These are phyloP conservation scores for Phytophthora constricta DNA, from an alignment of 352 stramenopile species.

Conservation along the genomic window DNA sequence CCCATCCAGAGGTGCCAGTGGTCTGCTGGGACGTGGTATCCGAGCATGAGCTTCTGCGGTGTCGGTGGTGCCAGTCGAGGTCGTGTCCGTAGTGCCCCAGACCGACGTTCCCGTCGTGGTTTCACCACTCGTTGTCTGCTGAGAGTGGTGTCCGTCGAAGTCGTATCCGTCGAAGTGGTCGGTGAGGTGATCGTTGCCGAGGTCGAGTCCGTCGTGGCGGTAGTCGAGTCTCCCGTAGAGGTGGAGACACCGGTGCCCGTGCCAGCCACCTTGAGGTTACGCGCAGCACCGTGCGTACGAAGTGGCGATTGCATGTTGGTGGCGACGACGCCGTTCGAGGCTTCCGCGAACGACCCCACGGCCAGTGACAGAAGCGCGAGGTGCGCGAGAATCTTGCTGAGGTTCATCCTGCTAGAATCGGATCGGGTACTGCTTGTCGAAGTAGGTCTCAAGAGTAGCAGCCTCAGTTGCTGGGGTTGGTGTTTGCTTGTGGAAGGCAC, in stretches of 20 bases:
- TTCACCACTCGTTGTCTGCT: constrained; percentile 5
- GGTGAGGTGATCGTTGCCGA: constrained; percentile 16
- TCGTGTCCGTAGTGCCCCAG: too few species aligned
- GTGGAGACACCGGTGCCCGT: constrained; percentile 26
- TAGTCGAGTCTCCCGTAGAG: constrained; percentile 16
- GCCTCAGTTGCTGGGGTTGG: constrained; percentile 12
- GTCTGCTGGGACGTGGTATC: too few species aligned
- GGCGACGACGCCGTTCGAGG: constrained; percentile 1
- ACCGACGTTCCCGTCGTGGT: background rate
- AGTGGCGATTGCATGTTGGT: constrained; percentile 8
- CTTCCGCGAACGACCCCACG: constrained; percentile 24
- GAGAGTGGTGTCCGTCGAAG: constrained; percentile 11
- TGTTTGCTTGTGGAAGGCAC: constrained; percentile 8
- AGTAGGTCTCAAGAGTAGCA: constrained; percentile 11
- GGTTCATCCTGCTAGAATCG: constrained; percentile 38
- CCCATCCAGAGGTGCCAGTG: too few species aligned
- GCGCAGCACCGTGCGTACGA: background rate
- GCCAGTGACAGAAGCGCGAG: constrained; percentile 31
- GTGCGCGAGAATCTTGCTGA: constrained; percentile 37
- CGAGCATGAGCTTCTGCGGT: too few species aligned
- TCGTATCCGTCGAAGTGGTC: constrained; percentile 22
- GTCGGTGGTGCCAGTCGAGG: constrained; percentile 7
- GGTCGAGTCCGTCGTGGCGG: too few species aligned
- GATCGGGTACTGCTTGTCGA: constrained; percentile 17
- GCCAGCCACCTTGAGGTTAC: constrained; percentile 26